A percentile compares a stretch with the other conserved stretches of the same genome.
These are phyloP conservation scores for Perilla frutescens DNA, from an alignment of 257 asterid species.

Conservation along the genomic window DNA sequence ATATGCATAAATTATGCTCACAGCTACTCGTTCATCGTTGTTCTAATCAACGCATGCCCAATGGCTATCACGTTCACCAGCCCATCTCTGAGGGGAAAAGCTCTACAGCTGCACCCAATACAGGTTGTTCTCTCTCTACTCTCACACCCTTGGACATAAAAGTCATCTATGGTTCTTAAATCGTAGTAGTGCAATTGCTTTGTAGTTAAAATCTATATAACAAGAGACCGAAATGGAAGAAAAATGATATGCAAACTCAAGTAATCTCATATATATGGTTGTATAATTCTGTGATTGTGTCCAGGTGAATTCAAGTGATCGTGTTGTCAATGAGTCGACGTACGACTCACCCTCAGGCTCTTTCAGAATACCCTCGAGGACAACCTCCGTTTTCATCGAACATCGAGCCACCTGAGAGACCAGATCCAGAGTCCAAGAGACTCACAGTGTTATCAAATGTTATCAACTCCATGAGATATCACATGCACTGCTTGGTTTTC, in stretches of 20 bases:
- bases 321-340: constrained; percentile 63
- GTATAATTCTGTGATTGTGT: constrained; percentile 17
- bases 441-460: neutral
- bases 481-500: too few species aligned
- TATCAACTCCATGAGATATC: neutral
- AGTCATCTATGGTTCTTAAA: neutral
- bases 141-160: neutral
- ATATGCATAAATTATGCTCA: constrained; percentile 27
- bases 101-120: constrained; percentile 75
- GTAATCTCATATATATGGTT: neutral
- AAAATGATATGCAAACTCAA: neutral
- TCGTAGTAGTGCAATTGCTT: neutral
- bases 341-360: constrained; percentile 71
- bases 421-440: neutral
- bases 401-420: constrained; percentile 42
- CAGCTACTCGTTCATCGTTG: constrained; percentile 77
- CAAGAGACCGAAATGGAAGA: neutral
- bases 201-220: neutral
- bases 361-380: constrained; percentile 75
- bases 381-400: constrained; percentile 77
- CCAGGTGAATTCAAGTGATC: constrained; percentile 74
- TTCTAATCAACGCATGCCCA: constrained; percentile 68
- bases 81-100: constrained; percentile 60
- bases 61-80: constrained; percentile 53
- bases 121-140: constrained; percentile 58